phyloP scores from a whole-genome alignment of 2,329 filamentous ascomycete genomes.

The Cladosporium sp. region DNA sequence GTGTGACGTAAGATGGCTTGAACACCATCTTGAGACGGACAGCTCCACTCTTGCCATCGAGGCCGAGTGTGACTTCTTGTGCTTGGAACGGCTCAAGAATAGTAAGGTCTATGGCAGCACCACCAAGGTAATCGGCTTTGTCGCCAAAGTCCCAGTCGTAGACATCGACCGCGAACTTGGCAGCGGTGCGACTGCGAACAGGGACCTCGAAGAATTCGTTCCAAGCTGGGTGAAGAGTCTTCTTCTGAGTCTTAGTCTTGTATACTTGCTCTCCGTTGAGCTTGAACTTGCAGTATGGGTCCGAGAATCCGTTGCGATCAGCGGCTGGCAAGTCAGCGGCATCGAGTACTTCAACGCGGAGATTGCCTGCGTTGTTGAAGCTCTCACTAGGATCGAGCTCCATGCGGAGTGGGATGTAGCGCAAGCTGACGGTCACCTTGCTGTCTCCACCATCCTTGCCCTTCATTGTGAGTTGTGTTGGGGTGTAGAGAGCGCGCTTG shows the following conservation, averaged over 20 bases:
- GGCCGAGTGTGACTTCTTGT: conserved; percentile 66
- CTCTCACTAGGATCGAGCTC: conserved; percentile 88
- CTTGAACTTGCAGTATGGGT: conserved; percentile 93
- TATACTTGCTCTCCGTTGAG: conserved; percentile 84
- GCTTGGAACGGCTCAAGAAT: conserved; percentile 79
- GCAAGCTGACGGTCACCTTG: conserved; percentile 85
- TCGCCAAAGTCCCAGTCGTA: conserved; percentile 97
- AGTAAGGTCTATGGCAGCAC: conserved; percentile 69
- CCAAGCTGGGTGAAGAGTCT: conserved; percentile 91
- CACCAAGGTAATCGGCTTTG: conserved; percentile 86
- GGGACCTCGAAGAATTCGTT: conserved; percentile 91
- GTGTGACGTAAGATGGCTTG: conserved; percentile 85
- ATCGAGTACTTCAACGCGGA: conserved; percentile 90
- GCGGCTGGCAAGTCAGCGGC: conserved; percentile 84
- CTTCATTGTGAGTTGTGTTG: conserved; percentile 74
- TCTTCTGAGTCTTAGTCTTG: conserved; percentile 96
- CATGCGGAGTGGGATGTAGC: conserved; percentile 95
- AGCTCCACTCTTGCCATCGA: conserved; percentile 86
- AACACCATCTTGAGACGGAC: conserved; percentile 83
- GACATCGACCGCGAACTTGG: conserved; percentile 77
- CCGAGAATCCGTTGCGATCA: conserved; percentile 93
- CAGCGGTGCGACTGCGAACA: conserved; percentile 76
- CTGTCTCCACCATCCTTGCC: conserved; percentile 71
- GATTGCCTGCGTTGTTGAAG: conserved; percentile 97
- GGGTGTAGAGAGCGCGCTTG: conserved; percentile 79